Base-by-base conservation (phyloP, 805 yeast species). In the Torulaspora indica region DNA sequence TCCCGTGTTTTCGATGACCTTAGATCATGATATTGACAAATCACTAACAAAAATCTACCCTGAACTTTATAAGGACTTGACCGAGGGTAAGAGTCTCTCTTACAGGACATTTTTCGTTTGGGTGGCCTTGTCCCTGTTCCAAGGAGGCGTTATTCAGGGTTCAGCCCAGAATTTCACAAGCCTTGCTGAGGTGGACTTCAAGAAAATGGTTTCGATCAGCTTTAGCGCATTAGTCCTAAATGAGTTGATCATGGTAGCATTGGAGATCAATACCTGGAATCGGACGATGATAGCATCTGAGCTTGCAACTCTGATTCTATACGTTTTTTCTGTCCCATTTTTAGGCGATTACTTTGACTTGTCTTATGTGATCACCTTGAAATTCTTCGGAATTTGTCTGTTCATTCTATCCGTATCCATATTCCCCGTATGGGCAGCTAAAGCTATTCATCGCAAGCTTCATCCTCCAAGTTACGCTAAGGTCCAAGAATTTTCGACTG, bases 401-500 rank as follows among this genome's bases (percentile, higher is more conserved):
- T 68, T 83, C 7, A 81, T 86, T 9, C 66, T 90, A 32, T 72
- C 78, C 0, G 68, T 86, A 3, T 83, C 96, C 5, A 70, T 91
- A 45, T 65, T 88, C 29, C 98, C 98, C 0, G 95, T 91, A 1
- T 91, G 96, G 96, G 69, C 83, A 2, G 81, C 82, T 2, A 86
- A 86, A 64, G 73, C 85, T 3, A 69, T 91, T 13, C 80, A 82
- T 58, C 75, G 95, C 51, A 79, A 72, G 49, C 64, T 93, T 45
- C 78, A 89, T 54, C 98, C 98, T 3, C 98, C 98, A 25, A 88
- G 87, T 59, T 93, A 93, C 64, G 97, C 97, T 7, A 93, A 93
- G 64, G 98, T 93, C 33, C 98, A 90, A 63, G 93, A 85, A 40
- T 65, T 65, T 47, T 52, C 65, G 6, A 57, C 56, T 48, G 82